Evolutionary conservation across 2,329 filamentous ascomycete genomes (phyloP).

Genomic region (Amauroascus niger): DNA sequence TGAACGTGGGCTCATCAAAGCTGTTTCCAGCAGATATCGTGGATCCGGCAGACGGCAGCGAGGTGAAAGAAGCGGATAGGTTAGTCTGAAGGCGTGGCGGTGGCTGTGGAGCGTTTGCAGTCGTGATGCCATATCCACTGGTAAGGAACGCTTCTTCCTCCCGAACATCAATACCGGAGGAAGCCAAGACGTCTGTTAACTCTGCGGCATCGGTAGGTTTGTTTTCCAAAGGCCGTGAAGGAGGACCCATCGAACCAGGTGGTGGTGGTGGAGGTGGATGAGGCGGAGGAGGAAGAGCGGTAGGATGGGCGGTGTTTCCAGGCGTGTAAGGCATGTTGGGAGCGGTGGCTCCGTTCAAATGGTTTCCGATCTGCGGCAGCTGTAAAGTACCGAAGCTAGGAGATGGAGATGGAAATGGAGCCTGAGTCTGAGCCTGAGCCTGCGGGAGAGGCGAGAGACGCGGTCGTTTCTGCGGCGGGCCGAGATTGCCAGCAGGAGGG

Average conservation of each 20-base stretch:
- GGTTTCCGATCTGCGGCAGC: conserved; percentile 26
- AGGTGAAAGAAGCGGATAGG: conserved; percentile 35
- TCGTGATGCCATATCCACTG: conserved; percentile 42
- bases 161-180: conserved; percentile 75
- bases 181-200: conserved; percentile 70
- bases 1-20: conserved; percentile 41
- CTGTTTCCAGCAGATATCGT: conserved; percentile 36
- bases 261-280: conserved; percentile 27
- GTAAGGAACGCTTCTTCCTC: conserved; percentile 78
- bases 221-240: conserved; percentile 46
- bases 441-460: conserved; percentile 59
- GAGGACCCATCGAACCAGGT: conserved; percentile 51
- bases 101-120: conserved; percentile 32
- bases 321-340: conserved; percentile 40
- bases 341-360: conserved; percentile 39
- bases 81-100: conserved; percentile 41
- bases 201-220: conserved; percentile 53
- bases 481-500: conserved; percentile 39
- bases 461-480: conserved; percentile 62
- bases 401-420: conserved; percentile 42
- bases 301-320: conserved; percentile 20
- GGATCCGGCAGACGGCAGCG: conserved; percentile 35
- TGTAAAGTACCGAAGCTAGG: conserved; percentile 46
- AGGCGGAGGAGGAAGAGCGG: conserved; percentile 26
- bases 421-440: conserved; percentile 43